Evolutionary conservation across 108 stramenopile species (phyloP).

Genomic region (Cylindrotheca closterium): DNA sequence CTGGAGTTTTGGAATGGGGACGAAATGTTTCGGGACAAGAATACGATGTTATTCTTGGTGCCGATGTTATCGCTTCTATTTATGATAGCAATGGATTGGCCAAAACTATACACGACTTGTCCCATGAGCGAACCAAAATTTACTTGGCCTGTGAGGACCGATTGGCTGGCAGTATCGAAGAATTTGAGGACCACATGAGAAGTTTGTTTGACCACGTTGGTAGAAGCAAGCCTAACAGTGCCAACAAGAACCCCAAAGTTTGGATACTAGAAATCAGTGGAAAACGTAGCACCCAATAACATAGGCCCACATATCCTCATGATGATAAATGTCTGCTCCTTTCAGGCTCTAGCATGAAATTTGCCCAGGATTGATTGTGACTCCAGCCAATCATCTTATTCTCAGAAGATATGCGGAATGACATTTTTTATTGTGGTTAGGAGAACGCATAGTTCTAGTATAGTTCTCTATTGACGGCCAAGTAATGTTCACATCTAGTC

Average conservation of each 20-base stretch:
- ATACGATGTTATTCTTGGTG: conserved; percentile 76
- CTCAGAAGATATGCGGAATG: conserved; percentile 1
- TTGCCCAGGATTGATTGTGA: not conserved
- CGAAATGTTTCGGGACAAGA: conserved; percentile 13
- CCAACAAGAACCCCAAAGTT: conserved; percentile 66
- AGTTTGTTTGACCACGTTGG: conserved; percentile 47
- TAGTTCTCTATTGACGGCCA: too few relatives aligned
- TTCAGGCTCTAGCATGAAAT: too few relatives aligned
- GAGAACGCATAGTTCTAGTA: too few relatives aligned
- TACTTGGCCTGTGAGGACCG: conserved; percentile 69
- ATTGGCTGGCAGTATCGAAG: conserved; percentile 46
- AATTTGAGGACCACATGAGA: conserved; percentile 54
- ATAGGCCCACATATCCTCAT: not conserved
- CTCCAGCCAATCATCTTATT: not conserved
- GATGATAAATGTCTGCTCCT: too few relatives aligned
- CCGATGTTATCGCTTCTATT: conserved; percentile 78
- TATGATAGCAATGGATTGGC: conserved; percentile 70
- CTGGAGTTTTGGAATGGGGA: conserved; percentile 64
- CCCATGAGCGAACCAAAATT: conserved; percentile 43
- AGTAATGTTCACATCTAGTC: too few relatives aligned
- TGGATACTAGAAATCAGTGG: conserved; percentile 41
- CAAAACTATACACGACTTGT: conserved; percentile 61
- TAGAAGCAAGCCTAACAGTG: conserved; percentile 31
- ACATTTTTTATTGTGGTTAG: too few relatives aligned
- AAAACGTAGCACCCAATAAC: conserved; percentile 14